Evolutionary conservation across 2,329 filamentous ascomycete genomes (phyloP), one percentile per base, ranked within the genome.

Genomic region (Colletotrichum noveboracense): DNA sequence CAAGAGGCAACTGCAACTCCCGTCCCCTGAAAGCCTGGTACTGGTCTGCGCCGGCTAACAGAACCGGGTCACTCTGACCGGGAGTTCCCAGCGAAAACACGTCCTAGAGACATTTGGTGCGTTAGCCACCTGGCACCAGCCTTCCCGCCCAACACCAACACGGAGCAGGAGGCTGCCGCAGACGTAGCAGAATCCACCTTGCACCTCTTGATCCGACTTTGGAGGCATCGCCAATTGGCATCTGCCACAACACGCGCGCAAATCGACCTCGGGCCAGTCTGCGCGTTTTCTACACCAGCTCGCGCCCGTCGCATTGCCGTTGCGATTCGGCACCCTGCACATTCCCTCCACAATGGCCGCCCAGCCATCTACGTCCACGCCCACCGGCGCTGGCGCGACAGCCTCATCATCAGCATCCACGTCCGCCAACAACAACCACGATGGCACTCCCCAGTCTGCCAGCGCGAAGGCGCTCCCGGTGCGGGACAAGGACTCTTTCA

Each of bases 401-500:
- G 83, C 81, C 77, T 79, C 82, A 74, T 80, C 79, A 61, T 82
- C 83, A 36, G 79, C 81, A 65, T 80, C 82, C 70, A 79, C 83
- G 28, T 79, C 83, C 65, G 80, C 78, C 71, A 78, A 71, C 70
- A 78, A 71, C 70, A 74, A 76, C 36, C 55, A 66, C 32, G 76
- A 77, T 76, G 74, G 28, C 34, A 76, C 70, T 32, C 73, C 69
- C 26, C 73, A 71, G 26, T 65, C 76, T 66, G 81, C 56, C 34
- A 43, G 28, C n/a, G 48, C 71, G n/a, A 76, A 72, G 66, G 65
- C 62, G 78, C 82, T 86, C 26, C 84, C 85, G 10, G 84, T 88
- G 26, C 89, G 90, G 80, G 89, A 91, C 80, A 90, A 90, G 82
- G 90, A 91, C 70, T 87, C 88, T 8, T 90, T 90, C 81, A 86